Evolutionary conservation across 441 rosid species (phyloP), one percentile per base, ranked within the genome.

Genomic region (Corymbia calophylla): DNA sequence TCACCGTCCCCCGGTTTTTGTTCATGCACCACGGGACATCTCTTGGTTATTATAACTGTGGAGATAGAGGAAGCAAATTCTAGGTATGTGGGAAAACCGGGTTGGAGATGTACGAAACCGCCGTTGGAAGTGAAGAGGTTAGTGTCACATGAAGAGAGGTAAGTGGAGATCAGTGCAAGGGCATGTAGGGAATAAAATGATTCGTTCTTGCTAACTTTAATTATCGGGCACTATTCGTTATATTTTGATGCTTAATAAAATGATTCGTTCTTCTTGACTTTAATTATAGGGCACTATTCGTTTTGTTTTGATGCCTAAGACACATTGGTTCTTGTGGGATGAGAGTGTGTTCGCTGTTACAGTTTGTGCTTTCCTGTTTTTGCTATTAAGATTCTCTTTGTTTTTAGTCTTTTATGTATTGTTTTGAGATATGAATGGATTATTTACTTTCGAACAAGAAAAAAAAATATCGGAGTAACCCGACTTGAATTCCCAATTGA

Each of bases 401-500:
- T 55, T 56, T 56, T 21, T 5, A 56, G 12, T 21, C 60, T 56
- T 56, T 56, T 11, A 21, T 11, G 23, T 56, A 56, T 56, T 27
- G 23, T 56, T 19, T 21, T 21, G 60, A 56, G 60, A 56, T 56
- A 56, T 56, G 10, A 56, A 21, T 21, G 12, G 60, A 56, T 10
- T 23, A 56, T 1, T 1, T 56, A 56, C 23, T 56, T 56, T 56
- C 5, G 0, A 23, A 56, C 62, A 56, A 56, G 29, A 56, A 56
- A 56, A 56, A 8, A 56, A 27, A 56, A 9, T 62, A 29, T n/a
- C 19, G 9, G 32, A 64, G 19, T 32, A 15, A 64, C 6, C 29
- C 0, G 0, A 5, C 4, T 64, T 64, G 10, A n/a, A n/a, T 7
- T 15, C 0, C 4, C 2, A 1, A n/a, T 64, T n/a, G 5, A 60